Base-by-base conservation (phyloP, 768 basidiomycete genomes). In the Mycena epipterygia region DNA sequence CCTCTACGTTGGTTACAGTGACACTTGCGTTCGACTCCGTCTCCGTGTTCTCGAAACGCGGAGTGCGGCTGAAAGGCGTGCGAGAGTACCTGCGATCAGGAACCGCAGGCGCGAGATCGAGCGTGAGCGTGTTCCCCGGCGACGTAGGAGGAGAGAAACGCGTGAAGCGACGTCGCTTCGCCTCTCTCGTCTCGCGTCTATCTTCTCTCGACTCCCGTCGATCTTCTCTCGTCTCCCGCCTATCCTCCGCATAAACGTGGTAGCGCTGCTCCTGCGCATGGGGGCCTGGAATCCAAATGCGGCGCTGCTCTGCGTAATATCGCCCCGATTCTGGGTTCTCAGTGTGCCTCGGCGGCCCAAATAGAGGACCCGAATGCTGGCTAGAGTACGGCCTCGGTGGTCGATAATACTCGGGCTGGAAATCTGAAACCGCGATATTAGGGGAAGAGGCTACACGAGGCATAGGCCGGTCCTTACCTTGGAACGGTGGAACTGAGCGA, bases 111-210 rank as follows among this genome's bases (percentile, higher is more conserved):
- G 65, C 64, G 41, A 70, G 57, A 57, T 56, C 64, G 23, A 62
- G 59, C 17, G 8, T 32, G 21, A n/a, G n/a, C n/a, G n/a, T 33
- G 29, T 56, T 53, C 33, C n/a, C 64, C 29, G 59, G 42, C 25
- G 64, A 41, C n/a, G 19, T 27, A 33, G 70, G 70, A 21, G 70
- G 58, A 7, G 64, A 71, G 59, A 71, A 71, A 49, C 60, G 70
- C 14, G 64, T 65, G 29, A 27, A 27, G 16, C 19, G 37, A n/a
- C 68, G 62, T 17, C 32, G 32, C 13, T 29, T 29, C 6, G 19
- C 5, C 6, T 27, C 42, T 14, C 42, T 14, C 42, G 42, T 11
- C 17, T 44, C 42, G 5, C 42, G 61, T 14, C n/a, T 35, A n/a
- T 12, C 42, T 52, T 58, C 62, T 12, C 39, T 62, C 13, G 55